A percentile compares a stretch with the other conserved stretches of the same genome.
Evolutionary conservation across 75 land plant species (phyloP).

Genomic region (Pinus taeda): DNA sequence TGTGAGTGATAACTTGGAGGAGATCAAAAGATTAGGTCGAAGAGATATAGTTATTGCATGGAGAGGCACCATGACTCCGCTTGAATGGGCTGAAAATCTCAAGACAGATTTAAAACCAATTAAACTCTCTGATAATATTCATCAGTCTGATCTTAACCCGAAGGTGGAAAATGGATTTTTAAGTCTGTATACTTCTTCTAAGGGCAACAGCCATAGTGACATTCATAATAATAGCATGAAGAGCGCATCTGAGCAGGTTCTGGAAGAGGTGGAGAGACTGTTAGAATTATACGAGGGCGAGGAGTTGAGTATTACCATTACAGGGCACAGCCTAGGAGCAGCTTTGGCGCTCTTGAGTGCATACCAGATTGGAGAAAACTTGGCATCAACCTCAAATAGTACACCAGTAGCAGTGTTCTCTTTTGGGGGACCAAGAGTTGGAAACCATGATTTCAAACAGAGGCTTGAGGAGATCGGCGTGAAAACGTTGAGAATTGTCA

Average conservation of each 20-base stretch:
- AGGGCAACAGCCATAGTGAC: neutral
- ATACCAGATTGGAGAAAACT: constrained; percentile 12
- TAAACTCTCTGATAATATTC: no score
- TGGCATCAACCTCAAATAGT: neutral
- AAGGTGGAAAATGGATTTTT: constrained; percentile 38
- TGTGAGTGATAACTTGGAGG: constrained; percentile 30
- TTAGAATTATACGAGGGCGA: constrained; percentile 23
- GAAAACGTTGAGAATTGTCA: neutral
- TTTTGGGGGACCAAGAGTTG: neutral
- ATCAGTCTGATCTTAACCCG: no score
- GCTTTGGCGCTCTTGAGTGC: constrained; percentile 25
- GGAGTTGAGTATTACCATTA: constrained; percentile 54
- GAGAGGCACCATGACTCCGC: constrained; percentile 62
- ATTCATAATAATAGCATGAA: neutral
- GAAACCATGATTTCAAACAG: constrained; percentile 2
- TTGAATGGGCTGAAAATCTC: constrained; percentile 63
- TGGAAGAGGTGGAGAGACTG: constrained; percentile 33
- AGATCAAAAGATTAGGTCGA: constrained; percentile 33
- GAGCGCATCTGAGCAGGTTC: constrained; percentile 31
- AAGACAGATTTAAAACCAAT: constrained; percentile 8
- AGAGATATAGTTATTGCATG: constrained; percentile 55
- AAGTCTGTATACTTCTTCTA: constrained; percentile 38
- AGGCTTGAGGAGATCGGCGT: neutral
- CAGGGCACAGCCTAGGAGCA: constrained; percentile 69
- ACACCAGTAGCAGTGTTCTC: neutral